Evolutionary conservation across 2,329 filamentous ascomycete genomes (phyloP), one percentile per base, ranked within the genome.

Genomic region (Calycina marina): DNA sequence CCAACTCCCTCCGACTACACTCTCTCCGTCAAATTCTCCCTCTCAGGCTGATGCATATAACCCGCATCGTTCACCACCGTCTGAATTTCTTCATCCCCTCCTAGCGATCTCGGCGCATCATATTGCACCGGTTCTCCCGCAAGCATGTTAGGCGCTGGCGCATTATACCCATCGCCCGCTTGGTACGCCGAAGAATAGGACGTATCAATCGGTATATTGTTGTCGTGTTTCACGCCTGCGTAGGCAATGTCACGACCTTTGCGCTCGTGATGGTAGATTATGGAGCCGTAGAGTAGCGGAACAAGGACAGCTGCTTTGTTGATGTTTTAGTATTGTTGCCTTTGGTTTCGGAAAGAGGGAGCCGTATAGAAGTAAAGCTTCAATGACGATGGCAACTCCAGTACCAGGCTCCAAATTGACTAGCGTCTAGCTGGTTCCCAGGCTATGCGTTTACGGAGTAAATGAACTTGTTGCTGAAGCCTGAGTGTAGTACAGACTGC

Each of bases 211-310:
- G n/a, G 26, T 10, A 28, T 18, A 9, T 35, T 24, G 18, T 42
- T 31, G 5, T 35, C 29, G 6, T 18, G 22, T 25, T 46, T 42
- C 12, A 18, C 31, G 22, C 22, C 28, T 5, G 18, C 25, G 13
- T 32, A 15, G 14, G 30, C 36, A n/a, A n/a, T n/a, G n/a, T n/a
- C n/a, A n/a, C n/a, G n/a, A n/a, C 8, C 8, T n/a, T 17, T 15
- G 13, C 38, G 40, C 14, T 25, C 17, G 5, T 39, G 41, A 27
- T 39, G 39, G 28, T 36, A 45, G 27, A 50, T 42, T 2, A 43
- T 22, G 2, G 38, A 37, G 18, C 43, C 44, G 34, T 50, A 48
- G 27, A 49, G 37, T 5, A 49, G 36, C 5, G 47, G 46, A 11
- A 48, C 31, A 6, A 32, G 37, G 34, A 49, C 48, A 15, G 34